A percentile compares a stretch with the other conserved stretches of the same genome.
These are phyloP conservation scores for Ganoderma lingzhi DNA, from an alignment of 1,284 basidiomycete genomes.

Conservation along the genomic window DNA sequence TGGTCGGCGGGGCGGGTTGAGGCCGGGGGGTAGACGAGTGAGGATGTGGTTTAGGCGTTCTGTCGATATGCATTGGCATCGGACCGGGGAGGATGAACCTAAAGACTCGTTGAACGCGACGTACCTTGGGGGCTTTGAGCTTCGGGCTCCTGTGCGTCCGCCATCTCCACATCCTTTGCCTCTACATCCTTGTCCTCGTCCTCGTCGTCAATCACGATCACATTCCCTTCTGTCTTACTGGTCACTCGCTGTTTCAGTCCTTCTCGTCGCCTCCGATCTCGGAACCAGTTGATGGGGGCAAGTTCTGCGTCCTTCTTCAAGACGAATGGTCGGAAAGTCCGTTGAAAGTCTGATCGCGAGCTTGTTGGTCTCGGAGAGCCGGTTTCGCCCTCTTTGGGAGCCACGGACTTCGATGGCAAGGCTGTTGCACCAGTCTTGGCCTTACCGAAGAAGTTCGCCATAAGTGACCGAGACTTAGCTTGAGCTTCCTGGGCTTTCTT, in stretches of 20 bases:
- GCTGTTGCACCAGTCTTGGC: constrained; percentile 47
- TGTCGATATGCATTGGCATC: constrained; percentile 31
- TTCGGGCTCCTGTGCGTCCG: constrained; percentile 29
- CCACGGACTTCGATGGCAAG: constrained; percentile 30
- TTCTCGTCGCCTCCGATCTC: constrained; percentile 35
- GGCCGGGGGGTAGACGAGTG: constrained; percentile 45
- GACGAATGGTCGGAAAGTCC: constrained; percentile 79
- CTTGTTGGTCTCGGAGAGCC: constrained; percentile 50
- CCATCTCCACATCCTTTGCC: constrained; percentile 21
- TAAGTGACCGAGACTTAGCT: constrained; percentile 74
- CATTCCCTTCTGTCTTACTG: constrained; percentile 46
- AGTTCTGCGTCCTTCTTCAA: constrained; percentile 75
- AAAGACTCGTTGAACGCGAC: background rate
- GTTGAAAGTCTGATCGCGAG: constrained; percentile 71
- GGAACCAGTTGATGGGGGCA: constrained; percentile 78
- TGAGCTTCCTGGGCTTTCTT: constrained; percentile 74
- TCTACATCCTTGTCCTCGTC: constrained; percentile 37
- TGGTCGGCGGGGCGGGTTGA: constrained; percentile 40
- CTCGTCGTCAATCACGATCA: constrained; percentile 62
- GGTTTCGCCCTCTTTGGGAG: constrained; percentile 43
- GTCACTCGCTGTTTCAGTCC: constrained; percentile 37
- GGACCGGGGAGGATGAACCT: background rate
- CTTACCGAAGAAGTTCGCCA: constrained; percentile 81
- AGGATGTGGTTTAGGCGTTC: constrained; percentile 54
- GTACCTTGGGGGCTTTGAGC: constrained; percentile 50